Percentiles rank a stretch among this genome's conserved stretches.
Conservation (phyloP, 2,329 filamentous ascomycete genomes). For the Fusarium sp. region DNA sequence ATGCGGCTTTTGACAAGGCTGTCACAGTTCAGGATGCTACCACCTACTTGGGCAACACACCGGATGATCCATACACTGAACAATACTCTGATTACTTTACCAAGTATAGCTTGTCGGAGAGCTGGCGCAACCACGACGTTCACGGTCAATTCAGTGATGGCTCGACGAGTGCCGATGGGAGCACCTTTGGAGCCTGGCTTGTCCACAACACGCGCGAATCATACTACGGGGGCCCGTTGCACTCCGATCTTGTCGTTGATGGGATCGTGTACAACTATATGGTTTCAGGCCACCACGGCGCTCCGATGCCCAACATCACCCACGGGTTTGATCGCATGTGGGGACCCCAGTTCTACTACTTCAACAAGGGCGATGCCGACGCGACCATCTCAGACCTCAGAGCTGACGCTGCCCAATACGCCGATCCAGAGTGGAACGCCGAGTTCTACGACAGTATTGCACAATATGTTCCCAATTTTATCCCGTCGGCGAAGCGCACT, state of each 20-base stretch:
- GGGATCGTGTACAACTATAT: constrained; percentile 76
- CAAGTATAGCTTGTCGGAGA: constrained; percentile 73
- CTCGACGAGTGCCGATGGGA: constrained; percentile 61
- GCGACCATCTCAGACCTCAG: constrained; percentile 17
- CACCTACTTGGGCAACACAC: constrained; percentile 70
- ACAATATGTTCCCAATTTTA: constrained; percentile 27
- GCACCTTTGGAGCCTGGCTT: constrained; percentile 72
- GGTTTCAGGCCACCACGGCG: constrained; percentile 73
- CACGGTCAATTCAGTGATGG: constrained; percentile 64
- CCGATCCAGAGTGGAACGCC: constrained; percentile 31
- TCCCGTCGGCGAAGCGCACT: constrained; percentile 20
- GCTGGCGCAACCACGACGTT: constrained; percentile 71
- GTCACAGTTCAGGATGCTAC: constrained; percentile 74
- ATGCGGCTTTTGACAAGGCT: constrained; percentile 54
- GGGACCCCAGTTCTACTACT: constrained; percentile 74
- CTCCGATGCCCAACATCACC: constrained; percentile 74
- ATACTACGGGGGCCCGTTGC: constrained; percentile 72
- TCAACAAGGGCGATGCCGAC: constrained; percentile 60
- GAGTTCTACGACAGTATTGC: constrained; percentile 42
- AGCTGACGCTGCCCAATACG: constrained; percentile 34
- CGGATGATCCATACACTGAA: constrained; percentile 67
- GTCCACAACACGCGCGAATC: constrained; percentile 75
- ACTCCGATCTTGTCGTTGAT: constrained; percentile 74
- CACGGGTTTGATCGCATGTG: constrained; percentile 76
- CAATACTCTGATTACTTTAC: constrained; percentile 74